Conservation (phyloP, 2,329 filamentous ascomycete species). For the Amauroascus niger region DNA sequence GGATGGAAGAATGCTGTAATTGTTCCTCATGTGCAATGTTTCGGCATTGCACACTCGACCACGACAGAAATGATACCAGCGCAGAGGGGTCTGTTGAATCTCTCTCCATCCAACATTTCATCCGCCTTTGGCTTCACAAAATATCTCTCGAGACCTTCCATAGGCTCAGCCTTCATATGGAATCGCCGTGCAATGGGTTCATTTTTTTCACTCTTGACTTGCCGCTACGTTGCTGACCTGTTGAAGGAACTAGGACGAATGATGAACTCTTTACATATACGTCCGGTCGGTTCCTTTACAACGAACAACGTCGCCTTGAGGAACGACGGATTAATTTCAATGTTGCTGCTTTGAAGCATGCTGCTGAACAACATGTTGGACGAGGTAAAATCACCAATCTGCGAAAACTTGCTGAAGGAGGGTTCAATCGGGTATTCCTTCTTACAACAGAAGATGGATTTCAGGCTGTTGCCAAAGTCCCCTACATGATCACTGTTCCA, state of each 20-base stretch:
- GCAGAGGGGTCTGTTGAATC: constrained; percentile 9
- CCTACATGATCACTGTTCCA: constrained; percentile 20
- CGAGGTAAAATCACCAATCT: constrained; percentile 10
- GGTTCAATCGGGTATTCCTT: constrained; percentile 22
- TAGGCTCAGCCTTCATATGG: constrained; percentile 4
- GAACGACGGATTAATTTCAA: constrained; percentile 16
- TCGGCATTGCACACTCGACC: neutral
- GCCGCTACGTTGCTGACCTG: constrained; percentile 8
- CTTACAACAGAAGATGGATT: constrained; percentile 20
- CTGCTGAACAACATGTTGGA: constrained; percentile 8
- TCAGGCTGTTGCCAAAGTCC: constrained; percentile 22
- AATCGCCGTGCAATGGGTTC: constrained; percentile 13
- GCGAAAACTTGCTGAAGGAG: constrained; percentile 21
- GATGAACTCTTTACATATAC: constrained; percentile 14
- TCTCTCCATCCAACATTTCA: constrained; percentile 5
- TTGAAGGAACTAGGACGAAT: constrained; percentile 10
- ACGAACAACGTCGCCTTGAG: constrained; percentile 13
- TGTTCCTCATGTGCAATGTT: neutral
- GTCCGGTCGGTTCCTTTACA: constrained; percentile 14
- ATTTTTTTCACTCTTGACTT: constrained; percentile 7
- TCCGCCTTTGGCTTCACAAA: constrained; percentile 11
- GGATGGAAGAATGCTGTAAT: neutral
- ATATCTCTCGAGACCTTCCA: constrained; percentile 9
- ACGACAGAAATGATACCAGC: constrained; percentile 5
- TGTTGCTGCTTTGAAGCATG: constrained; percentile 14